Conservation (phyloP, 2,329 filamentous ascomycete genomes). For the Penicillium sp. region DNA sequence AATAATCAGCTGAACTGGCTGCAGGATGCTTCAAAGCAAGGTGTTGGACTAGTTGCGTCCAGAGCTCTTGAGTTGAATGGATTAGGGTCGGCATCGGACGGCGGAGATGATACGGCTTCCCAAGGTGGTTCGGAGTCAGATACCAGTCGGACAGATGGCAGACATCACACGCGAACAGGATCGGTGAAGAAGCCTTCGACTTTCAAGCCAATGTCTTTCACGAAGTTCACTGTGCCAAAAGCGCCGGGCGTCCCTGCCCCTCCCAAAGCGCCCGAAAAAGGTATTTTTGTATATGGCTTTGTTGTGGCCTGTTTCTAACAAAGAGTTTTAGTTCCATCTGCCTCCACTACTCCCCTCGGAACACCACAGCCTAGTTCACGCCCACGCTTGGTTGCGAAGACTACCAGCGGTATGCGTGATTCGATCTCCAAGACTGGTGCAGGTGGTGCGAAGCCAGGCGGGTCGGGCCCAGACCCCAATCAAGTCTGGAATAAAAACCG, state of each 20-base stretch:
- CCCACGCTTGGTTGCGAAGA: constrained; percentile 64
- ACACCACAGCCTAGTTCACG: constrained; percentile 50
- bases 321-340: constrained; percentile 31
- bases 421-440: constrained; percentile 51
- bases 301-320: constrained; percentile 7
- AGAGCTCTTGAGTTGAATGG: constrained; percentile 43
- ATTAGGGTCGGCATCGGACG: constrained; percentile 36
- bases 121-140: constrained; percentile 63
- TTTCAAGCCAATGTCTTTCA: constrained; percentile 67
- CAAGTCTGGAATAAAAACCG: constrained; percentile 71
- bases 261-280: constrained; percentile 57
- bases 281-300: constrained; percentile 32
- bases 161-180: constrained; percentile 46
- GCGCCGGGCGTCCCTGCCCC: constrained; percentile 54
- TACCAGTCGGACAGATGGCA: constrained; percentile 56
- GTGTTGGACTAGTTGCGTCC: constrained; percentile 33
- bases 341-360: constrained; percentile 40
- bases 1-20: constrained; percentile 19
- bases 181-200: constrained; percentile 61
- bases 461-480: constrained; percentile 62
- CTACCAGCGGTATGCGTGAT: constrained; percentile 54
- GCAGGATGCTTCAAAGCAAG: constrained; percentile 33
- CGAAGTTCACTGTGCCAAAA: constrained; percentile 66
- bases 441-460: constrained; percentile 46
- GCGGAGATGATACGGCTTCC: constrained; percentile 41